Evolutionary conservation across 148 eudicot species (phyloP).

Genomic region (Fagopyrum tataricum): DNA sequence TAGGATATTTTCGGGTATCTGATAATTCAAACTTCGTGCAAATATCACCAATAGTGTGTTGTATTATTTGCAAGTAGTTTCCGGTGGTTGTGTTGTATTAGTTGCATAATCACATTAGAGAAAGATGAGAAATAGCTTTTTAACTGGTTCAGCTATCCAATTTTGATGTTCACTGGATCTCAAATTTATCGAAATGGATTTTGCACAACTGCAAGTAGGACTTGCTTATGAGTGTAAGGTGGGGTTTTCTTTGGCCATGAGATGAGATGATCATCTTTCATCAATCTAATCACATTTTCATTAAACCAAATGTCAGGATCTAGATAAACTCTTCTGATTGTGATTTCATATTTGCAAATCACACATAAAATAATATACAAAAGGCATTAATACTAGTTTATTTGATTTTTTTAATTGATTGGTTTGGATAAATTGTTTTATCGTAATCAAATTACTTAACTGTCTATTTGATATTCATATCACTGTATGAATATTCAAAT

Average conservation of each 20-base stretch:
- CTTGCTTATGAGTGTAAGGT: slow-evolving; percentile 5
- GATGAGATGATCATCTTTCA: background rate
- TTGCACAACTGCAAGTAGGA: slow-evolving; percentile 2
- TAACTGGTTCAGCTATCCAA: background rate
- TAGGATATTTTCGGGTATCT: too few relatives aligned
- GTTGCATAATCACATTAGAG: background rate
- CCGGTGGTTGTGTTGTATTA: background rate
- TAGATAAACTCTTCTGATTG: background rate
- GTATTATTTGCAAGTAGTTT: background rate
- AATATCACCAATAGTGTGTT: too few relatives aligned
- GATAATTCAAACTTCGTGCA: too few relatives aligned
- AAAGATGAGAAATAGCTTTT: background rate
- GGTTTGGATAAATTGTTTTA: too few relatives aligned
- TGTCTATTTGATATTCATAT: too few relatives aligned
- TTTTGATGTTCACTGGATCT: background rate
- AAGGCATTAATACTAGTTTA: too few relatives aligned
- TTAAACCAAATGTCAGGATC: background rate
- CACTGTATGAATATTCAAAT: too few relatives aligned
- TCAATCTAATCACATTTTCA: background rate
- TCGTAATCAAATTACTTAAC: too few relatives aligned
- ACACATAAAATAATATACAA: too few relatives aligned
- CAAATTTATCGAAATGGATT: background rate
- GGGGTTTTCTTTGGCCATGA: background rate
- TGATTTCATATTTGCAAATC: too few relatives aligned
- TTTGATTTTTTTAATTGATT: too few relatives aligned